Conservation (phyloP, 1,139 yeast genomes). For the Tardiomyces digboiensis region DNA sequence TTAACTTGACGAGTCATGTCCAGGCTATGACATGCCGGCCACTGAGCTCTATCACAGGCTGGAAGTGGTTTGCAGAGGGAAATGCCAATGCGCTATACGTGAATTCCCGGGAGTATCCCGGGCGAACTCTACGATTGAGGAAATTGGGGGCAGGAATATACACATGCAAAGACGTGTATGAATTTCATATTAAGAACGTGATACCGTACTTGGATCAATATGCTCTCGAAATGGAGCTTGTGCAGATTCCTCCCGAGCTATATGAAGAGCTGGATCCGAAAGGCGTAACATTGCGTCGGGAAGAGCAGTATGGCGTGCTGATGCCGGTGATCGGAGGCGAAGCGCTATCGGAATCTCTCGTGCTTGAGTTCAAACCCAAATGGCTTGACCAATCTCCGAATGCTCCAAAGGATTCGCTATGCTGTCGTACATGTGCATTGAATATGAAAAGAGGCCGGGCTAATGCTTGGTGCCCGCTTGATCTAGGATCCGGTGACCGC, state of each 20-base stretch:
- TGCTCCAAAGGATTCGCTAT: conserved; percentile 22
- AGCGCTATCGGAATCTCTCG: background rate
- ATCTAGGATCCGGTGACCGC: conserved; percentile 16
- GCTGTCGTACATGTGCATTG: conserved; percentile 38
- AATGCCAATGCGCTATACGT: background rate
- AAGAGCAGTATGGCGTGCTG: background rate
- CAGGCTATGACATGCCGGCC: background rate
- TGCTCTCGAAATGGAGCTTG: background rate
- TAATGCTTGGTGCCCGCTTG: conserved; percentile 28
- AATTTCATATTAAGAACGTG: background rate
- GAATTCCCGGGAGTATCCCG: background rate
- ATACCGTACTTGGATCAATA: background rate
- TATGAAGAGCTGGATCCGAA: background rate
- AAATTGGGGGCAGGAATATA: background rate
- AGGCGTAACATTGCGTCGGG: background rate
- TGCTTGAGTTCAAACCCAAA: conserved; percentile 37
- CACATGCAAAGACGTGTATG: background rate
- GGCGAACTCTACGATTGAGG: background rate
- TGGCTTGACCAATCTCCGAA: conserved; percentile 32
- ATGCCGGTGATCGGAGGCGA: background rate
- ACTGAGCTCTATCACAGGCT: background rate
- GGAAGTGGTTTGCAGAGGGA: background rate
- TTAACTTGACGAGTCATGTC: too few relatives aligned
- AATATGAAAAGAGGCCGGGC: conserved; percentile 20
- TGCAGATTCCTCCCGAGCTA: background rate